Percentiles rank a stretch among this genome's conserved stretches.
Evolutionary conservation across 176 grass and related monocot genomes (phyloP).

Genomic region (Melocanna baccifera): DNA sequence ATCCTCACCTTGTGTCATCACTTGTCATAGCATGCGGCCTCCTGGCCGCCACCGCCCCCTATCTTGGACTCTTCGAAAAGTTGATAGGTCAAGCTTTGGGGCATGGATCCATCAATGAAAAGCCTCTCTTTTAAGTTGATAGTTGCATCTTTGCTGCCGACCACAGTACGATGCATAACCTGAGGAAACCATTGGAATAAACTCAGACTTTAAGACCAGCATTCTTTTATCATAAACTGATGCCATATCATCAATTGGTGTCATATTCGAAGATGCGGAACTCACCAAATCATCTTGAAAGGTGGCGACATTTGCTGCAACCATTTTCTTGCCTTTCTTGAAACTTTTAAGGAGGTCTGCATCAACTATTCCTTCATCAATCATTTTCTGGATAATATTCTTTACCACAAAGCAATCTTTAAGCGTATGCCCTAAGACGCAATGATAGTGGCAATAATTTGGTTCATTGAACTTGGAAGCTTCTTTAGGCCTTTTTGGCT

Average conservation of each 20-base stretch:
- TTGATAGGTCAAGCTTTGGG: background rate
- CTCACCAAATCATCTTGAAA: background rate
- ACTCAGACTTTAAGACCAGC: background rate
- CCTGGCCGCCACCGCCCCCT: background rate
- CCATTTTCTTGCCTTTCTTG: slow-evolving; percentile 9
- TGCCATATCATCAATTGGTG: no score
- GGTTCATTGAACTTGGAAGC: background rate
- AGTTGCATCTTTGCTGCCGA: no score
- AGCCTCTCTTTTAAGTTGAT: background rate
- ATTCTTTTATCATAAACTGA: background rate
- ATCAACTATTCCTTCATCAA: background rate
- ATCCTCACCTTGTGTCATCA: no score
- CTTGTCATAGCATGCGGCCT: no score
- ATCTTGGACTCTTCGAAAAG: background rate
- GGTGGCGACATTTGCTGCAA: background rate
- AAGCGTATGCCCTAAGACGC: background rate
- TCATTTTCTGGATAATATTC: background rate
- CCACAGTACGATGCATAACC: no score
- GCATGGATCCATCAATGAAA: background rate
- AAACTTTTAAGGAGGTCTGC: background rate
- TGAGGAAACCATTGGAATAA: background rate
- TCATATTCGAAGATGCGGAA: background rate
- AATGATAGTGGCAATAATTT: background rate
- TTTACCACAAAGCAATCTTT: background rate
- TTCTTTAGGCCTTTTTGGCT: background rate